phyloP scores from a whole-genome alignment of 176 grass and related monocot genomes.

The Echinochloa phyllopogon region DNA sequence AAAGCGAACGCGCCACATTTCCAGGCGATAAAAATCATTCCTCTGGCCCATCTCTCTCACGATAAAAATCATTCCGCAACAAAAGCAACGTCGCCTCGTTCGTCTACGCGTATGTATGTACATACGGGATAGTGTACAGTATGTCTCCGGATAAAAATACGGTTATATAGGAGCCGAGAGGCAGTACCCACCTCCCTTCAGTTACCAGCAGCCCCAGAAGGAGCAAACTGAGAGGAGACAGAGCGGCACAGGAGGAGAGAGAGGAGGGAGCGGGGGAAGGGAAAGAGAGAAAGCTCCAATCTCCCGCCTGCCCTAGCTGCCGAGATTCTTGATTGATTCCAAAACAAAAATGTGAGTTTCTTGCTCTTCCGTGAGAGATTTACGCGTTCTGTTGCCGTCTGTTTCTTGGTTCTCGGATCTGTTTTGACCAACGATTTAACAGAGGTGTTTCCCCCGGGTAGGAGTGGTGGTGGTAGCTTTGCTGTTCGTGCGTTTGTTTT shows the following conservation, averaged over 20 bases:
- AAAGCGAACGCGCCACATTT: conserved; percentile 49
- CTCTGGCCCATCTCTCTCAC: not conserved
- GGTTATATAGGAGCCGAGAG: conserved; percentile 36
- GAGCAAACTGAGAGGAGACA: conserved; percentile 41
- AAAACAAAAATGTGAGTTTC: conserved; percentile 44
- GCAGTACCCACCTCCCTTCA: conserved; percentile 22
- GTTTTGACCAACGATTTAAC: conserved; percentile 9
- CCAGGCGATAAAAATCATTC: conserved; percentile 22
- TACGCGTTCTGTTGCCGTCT: not conserved
- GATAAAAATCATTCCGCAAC: not conserved
- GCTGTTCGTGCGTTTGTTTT: conserved; percentile 12
- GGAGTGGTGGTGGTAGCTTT: conserved; percentile 1
- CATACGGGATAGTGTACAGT: not conserved
- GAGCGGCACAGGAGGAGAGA: conserved; percentile 20
- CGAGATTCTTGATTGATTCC: conserved; percentile 41
- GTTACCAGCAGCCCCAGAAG: conserved; percentile 15
- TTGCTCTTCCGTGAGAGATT: conserved; percentile 12
- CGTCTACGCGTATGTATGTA: not conserved
- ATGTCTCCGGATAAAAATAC: conserved; percentile 37
- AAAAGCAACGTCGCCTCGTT: not conserved
- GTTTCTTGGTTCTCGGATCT: conserved; percentile 41
- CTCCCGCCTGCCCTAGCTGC: conserved; percentile 28
- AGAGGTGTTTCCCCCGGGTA: not conserved
- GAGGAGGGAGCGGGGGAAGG: not conserved
- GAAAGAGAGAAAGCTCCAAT: conserved; percentile 28